Conservation (phyloP, 78 protist species). For the Tieghemostelium lacteum region DNA sequence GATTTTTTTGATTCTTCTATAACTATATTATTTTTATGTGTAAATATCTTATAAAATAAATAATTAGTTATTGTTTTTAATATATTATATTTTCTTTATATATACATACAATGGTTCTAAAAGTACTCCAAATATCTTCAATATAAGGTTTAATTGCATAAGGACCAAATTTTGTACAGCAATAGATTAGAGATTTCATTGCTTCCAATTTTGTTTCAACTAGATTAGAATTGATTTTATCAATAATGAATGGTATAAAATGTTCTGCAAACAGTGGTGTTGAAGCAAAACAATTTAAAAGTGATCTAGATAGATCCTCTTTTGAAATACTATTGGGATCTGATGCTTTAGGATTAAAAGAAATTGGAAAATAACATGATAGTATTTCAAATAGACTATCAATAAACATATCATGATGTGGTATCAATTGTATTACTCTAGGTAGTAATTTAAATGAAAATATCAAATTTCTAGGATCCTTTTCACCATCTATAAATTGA, state of each 20-base stretch:
- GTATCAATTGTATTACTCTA: slow-evolving; percentile 36
- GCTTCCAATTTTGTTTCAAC: slow-evolving; percentile 74
- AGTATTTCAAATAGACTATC: slow-evolving; percentile 88
- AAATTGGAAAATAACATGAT: slow-evolving; percentile 92
- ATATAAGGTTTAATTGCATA: slow-evolving; percentile 21
- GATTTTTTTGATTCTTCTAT: slow-evolving; percentile 76
- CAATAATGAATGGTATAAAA: slow-evolving; percentile 71
- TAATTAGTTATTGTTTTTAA: not conserved
- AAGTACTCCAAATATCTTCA: slow-evolving; percentile 73
- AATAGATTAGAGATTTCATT: slow-evolving; percentile 30
- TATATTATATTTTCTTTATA: too few species aligned
- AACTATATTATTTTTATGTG: slow-evolving; percentile 35
- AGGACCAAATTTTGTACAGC: slow-evolving; percentile 55
- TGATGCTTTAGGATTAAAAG: slow-evolving; percentile 91
- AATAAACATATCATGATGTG: slow-evolving; percentile 51
- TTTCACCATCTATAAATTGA: slow-evolving; percentile 94
- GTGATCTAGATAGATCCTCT: slow-evolving; percentile 41
- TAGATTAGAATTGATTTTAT: slow-evolving; percentile 60
- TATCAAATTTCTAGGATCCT: slow-evolving; percentile 95
- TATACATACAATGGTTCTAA: slow-evolving; percentile 23
- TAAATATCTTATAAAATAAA: slow-evolving; percentile 7
- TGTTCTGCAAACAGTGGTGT: slow-evolving; percentile 66
- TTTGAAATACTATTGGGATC: slow-evolving; percentile 84
- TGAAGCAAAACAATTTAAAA: slow-evolving; percentile 47
- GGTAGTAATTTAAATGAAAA: slow-evolving; percentile 76